phyloP scores from a whole-genome alignment of 345 rosid species.

The Melastoma malabathricum region DNA sequence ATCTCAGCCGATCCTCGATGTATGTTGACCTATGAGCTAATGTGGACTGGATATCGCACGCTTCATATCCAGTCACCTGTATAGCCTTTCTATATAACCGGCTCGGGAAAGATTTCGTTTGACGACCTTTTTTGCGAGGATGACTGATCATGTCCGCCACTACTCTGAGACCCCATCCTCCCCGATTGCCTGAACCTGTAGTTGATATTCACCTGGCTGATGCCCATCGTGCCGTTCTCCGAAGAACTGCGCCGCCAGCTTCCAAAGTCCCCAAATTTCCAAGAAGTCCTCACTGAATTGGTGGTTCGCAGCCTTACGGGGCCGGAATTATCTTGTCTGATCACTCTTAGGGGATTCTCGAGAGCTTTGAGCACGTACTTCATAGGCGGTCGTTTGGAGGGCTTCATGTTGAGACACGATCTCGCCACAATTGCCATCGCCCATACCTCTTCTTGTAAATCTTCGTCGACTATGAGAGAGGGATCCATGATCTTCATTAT shows the following conservation, averaged over 20 bases:
- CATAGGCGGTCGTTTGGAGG: slow-evolving; percentile 65
- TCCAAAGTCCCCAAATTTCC: slow-evolving; percentile 60
- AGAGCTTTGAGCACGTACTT: slow-evolving; percentile 77
- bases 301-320: slow-evolving; percentile 57
- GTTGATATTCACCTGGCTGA: slow-evolving; percentile 18
- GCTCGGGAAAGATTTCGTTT: slow-evolving; percentile 51
- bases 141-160: slow-evolving; percentile 42
- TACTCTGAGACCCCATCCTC: slow-evolving; percentile 41
- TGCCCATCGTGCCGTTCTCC: slow-evolving; percentile 21
- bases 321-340: slow-evolving; percentile 49
- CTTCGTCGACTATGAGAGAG: slow-evolving; percentile 71
- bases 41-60: no score
- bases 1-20: no score
- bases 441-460: slow-evolving; percentile 93
- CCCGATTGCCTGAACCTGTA: slow-evolving; percentile 30
- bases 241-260: slow-evolving; percentile 75
- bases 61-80: slow-evolving; percentile 8
- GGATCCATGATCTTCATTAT: slow-evolving; percentile 72
- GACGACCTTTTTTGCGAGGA: slow-evolving; percentile 42
- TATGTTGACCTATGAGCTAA: no score
- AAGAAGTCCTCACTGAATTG: slow-evolving; percentile 52
- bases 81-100: slow-evolving; percentile 27
- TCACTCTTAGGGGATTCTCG: slow-evolving; percentile 86
- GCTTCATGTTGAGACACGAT: slow-evolving; percentile 84
- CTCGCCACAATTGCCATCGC: slow-evolving; percentile 90